Base-by-base conservation (phyloP, 306 rosid genomes). In the Carpinus fangiana region DNA sequence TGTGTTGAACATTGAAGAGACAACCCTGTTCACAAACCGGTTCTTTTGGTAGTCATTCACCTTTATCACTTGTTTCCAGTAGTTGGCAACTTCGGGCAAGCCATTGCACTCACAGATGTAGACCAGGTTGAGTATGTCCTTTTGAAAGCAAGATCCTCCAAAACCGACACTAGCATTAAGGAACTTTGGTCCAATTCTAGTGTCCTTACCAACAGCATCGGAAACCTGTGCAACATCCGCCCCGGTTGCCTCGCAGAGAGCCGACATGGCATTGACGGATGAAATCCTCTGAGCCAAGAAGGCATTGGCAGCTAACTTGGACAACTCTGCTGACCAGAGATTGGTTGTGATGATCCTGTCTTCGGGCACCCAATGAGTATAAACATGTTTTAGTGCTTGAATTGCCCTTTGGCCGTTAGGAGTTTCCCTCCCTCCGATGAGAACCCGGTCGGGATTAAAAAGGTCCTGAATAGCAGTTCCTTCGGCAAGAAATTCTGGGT, bases 101-200 rank as follows among this genome's bases (percentile, higher is more conserved):
- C 97, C 97, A 84, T 93, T 90, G 86, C 93, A 83, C 70, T 93
- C 96, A 36, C 93, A 90, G 31, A 93, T 90, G 13, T 93, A 93
- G 38, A 90, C 88, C 92, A 93, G 51, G 81, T 93, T 93, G 77
- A 90, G 93, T 65, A 93, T 89, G 82, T 90, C 96, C 76, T 92
- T 92, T 69, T 92, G 97, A 68, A 92, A 92, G 74, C 97, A 92
- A 50, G 97, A 90, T 23, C 97, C 97, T 14, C 97, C 97, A 85
- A 92, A 92, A n/a, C 97, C 97, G 64, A 92, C 96, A 79, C 97
- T 92, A 3, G 96, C 91, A 81, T 85, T 90, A 0, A 91, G 89
- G 60, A 83, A 92, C 77, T 79, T 90, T 0, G 93, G 72, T 57
- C 97, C 97, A 57, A 93, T 81, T 84, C 91, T 90, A 20, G 87